Conservation (phyloP, 2,329 filamentous ascomycete species). For the Xylaria sp. region DNA sequence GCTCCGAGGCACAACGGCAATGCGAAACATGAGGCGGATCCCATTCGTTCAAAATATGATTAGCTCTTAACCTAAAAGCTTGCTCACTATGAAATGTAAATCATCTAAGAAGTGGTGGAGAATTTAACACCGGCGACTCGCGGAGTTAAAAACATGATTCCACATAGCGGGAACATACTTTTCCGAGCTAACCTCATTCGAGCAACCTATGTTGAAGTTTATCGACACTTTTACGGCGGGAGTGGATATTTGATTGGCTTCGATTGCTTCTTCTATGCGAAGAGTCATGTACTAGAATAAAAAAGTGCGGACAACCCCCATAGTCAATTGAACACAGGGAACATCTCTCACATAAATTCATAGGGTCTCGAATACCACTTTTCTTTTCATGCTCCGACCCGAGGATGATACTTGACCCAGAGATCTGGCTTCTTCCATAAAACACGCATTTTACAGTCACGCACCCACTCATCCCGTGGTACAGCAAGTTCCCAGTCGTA, state of each 20-base stretch:
- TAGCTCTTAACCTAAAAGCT: background rate
- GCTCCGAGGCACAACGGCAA: background rate
- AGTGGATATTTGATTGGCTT: no score
- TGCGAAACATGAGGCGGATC: background rate
- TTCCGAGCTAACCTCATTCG: no score
- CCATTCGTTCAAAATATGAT: background rate
- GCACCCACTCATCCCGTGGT: constrained; percentile 52
- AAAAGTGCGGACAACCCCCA: no score
- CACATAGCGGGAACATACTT: no score
- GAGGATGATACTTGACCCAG: constrained; percentile 37
- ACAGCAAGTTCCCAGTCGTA: constrained; percentile 53
- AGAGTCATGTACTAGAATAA: no score
- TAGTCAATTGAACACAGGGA: background rate
- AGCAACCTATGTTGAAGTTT: no score
- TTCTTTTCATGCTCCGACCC: constrained; percentile 7
- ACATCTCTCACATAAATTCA: background rate
- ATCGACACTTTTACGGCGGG: no score
- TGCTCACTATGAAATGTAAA: background rate
- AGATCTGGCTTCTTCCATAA: constrained; percentile 50
- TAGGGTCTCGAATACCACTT: background rate
- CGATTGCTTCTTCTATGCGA: no score
- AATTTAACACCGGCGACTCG: background rate
- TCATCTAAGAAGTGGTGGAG: background rate
- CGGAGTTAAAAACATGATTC: background rate
- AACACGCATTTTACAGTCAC: constrained; percentile 44